phyloP scores from a whole-genome alignment of 352 stramenopile genomes.

The Phytophthora litchii region DNA sequence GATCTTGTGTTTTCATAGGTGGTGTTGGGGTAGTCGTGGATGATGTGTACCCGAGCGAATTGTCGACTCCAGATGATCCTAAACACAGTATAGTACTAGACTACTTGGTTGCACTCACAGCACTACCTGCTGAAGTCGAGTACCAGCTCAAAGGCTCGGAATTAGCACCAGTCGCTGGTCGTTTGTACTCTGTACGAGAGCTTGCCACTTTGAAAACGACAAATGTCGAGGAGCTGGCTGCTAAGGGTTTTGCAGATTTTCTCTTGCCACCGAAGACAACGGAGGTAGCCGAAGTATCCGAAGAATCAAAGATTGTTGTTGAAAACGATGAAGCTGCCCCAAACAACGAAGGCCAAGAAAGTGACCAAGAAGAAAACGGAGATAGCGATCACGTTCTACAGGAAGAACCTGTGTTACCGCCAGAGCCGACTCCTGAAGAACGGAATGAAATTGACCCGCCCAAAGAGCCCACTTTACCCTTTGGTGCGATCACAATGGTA shows the following conservation, averaged over 20 bases:
- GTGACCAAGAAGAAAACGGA: slow-evolving; percentile 13
- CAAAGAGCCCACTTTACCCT: slow-evolving; percentile 40
- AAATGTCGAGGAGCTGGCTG: slow-evolving; percentile 25
- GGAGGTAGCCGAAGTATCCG: slow-evolving; percentile 3
- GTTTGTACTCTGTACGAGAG: slow-evolving; percentile 68
- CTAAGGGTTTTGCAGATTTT: slow-evolving; percentile 37
- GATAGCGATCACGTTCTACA: neutral
- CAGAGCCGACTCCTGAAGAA: slow-evolving; percentile 35
- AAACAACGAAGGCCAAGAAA: slow-evolving; percentile 13
- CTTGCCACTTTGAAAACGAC: slow-evolving; percentile 39
- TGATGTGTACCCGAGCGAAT: slow-evolving; percentile 57
- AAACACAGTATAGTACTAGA: slow-evolving; percentile 32
- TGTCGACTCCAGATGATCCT: slow-evolving; percentile 29
- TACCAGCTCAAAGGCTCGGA: slow-evolving; percentile 34
- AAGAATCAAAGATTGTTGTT: neutral
- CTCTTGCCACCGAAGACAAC: slow-evolving; percentile 12
- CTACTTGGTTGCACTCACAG: slow-evolving; percentile 65
- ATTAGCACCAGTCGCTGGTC: slow-evolving; percentile 41
- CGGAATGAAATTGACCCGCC: slow-evolving; percentile 45
- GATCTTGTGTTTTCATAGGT: slow-evolving; percentile 29
- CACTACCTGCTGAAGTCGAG: slow-evolving; percentile 43
- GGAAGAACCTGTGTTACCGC: slow-evolving; percentile 7
- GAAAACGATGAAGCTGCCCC: slow-evolving; percentile 1
- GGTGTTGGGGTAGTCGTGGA: slow-evolving; percentile 70
- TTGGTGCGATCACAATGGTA: slow-evolving; percentile 33